Evolutionary conservation across 805 yeast genomes (phyloP), one percentile per base, ranked within the genome.

Genomic region (Pichia thaimueangensis): DNA sequence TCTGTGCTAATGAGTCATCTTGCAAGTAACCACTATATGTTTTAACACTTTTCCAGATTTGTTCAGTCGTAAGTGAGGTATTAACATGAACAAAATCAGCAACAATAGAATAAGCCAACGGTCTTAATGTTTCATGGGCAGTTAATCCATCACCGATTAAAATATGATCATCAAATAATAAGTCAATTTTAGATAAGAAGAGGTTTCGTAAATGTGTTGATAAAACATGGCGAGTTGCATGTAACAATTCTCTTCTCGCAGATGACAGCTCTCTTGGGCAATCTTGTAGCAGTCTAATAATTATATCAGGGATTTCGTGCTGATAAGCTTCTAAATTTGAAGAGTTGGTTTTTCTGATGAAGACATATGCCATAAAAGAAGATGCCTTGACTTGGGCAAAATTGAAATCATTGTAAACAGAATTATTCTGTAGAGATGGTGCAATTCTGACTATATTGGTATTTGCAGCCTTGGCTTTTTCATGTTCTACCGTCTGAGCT

Each of bases 21-120:
- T 83, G 82, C 48, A 93, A 66, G 51, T 87, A 80, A 23, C 73
- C 74, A 55, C 95, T 82, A 57, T 87, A 93, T 43, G 86, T 82
- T 34, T 72, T 75, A 4, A 94, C 91, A 0, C 96, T 86, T 45
- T 82, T 80, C 81, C 95, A 82, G 10, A 93, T 82, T 57, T 87
- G 96, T 30, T 76, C 78, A 2, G 89, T 76, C 1, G 85, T 80
- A 41, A 93, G 67, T 51, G 89, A 94, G 38, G 80, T 75, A 51
- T 97, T 78, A 3, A 91, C 91, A 56, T 93, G 97, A 41, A 93
- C 83, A 53, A 94, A 82, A 57, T 93, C 99, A 0, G 98, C 97
- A 38, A 93, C 91, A 12, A 94, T 86, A 28, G 94, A 84, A 60
- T 89, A 93, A 0, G 97, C 97, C 55, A 93, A 67, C 0, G 97